Evolutionary conservation across 108 stramenopile genomes (phyloP).

Genomic region (Cyclotella choctawhatcheeana): DNA sequence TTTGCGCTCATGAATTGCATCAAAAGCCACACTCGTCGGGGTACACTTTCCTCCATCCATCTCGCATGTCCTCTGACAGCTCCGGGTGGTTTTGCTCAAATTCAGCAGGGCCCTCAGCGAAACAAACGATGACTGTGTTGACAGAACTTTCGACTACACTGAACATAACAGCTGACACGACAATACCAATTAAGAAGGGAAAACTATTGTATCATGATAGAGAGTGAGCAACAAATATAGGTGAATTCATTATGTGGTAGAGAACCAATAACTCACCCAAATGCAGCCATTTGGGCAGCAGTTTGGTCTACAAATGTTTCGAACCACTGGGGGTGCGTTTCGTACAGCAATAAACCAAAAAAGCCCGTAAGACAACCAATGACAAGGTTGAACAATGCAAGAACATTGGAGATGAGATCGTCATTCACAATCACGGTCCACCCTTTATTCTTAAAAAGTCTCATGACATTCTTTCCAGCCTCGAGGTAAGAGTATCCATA

Average conservation of each 20-base stretch:
- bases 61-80: slow-evolving; percentile 56
- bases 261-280: slow-evolving; percentile 31
- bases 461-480: slow-evolving; percentile 65
- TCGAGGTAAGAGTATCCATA: slow-evolving; percentile 83
- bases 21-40: slow-evolving; percentile 52
- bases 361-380: slow-evolving; percentile 65
- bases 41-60: slow-evolving; percentile 61
- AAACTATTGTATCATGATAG: slow-evolving; percentile 26
- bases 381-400: slow-evolving; percentile 58
- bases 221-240: neutral
- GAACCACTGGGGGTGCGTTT: slow-evolving; percentile 51
- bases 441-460: slow-evolving; percentile 56
- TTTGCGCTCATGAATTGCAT: no score
- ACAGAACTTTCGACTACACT: slow-evolving; percentile 74
- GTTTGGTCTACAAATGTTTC: slow-evolving; percentile 29
- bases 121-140: slow-evolving; percentile 55
- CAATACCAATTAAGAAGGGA: slow-evolving; percentile 66
- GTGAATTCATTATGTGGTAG: neutral
- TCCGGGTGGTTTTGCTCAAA: slow-evolving; percentile 77
- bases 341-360: slow-evolving; percentile 53
- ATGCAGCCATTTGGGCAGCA: slow-evolving; percentile 41
- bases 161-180: slow-evolving; percentile 62
- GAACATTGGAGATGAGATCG: slow-evolving; percentile 40
- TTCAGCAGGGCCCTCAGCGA: neutral
- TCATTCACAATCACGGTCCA: slow-evolving; percentile 68